A percentile compares a stretch with the other conserved stretches of the same genome.
phyloP scores from a whole-genome alignment of 352 stramenopile species.

The Globisporangium alternatum region DNA sequence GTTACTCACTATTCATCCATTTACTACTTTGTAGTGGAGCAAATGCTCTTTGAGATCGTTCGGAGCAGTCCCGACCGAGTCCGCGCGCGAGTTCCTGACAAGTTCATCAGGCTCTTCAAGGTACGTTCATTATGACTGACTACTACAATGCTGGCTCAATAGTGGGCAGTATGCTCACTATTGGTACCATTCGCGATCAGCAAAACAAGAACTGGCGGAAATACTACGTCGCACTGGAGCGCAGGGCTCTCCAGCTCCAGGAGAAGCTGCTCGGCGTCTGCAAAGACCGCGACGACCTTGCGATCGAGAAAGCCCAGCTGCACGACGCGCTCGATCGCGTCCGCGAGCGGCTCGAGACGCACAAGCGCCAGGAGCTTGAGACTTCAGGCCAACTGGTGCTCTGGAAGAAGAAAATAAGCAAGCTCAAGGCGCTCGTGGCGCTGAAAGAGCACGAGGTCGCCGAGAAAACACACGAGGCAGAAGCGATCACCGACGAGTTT shows the following conservation, averaged over 20 bases:
- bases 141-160: neutral
- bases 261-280: conserved; percentile 31
- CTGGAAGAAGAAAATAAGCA: conserved; percentile 60
- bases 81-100: conserved; percentile 36
- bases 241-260: conserved; percentile 29
- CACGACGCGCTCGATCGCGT: conserved; percentile 20
- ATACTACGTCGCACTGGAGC: conserved; percentile 60
- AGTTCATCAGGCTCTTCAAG: conserved; percentile 64
- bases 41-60: conserved; percentile 60
- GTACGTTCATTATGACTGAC: conserved; percentile 9
- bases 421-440: conserved; percentile 44
- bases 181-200: conserved; percentile 10
- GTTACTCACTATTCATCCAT: too few relatives aligned
- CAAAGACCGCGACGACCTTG: conserved; percentile 33
- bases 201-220: conserved; percentile 77
- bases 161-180: neutral
- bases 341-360: conserved; percentile 24
- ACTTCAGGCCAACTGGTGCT: conserved; percentile 31
- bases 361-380: conserved; percentile 26
- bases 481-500: conserved; percentile 27
- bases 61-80: conserved; percentile 50
- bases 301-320: conserved; percentile 23
- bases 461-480: conserved; percentile 30
- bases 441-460: conserved; percentile 36
- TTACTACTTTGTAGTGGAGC: conserved; percentile 37